These are phyloP conservation scores for Mycena crocata DNA, from an alignment of 768 basidiomycete genomes.

Conservation along the genomic window DNA sequence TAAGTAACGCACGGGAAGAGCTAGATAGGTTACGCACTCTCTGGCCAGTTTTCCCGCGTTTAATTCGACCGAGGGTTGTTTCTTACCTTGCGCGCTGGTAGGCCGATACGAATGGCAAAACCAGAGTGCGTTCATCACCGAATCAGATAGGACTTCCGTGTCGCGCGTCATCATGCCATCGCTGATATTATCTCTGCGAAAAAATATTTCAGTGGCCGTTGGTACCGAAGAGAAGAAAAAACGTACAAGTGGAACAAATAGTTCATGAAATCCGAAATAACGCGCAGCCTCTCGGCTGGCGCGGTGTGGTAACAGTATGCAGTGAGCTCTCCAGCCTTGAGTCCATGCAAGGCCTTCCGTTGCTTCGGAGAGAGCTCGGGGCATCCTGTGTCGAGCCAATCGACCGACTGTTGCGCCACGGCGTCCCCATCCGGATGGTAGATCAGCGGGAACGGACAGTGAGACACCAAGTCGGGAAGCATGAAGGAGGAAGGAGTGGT, in stretches of 20 bases:
- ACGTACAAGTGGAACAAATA: slow-evolving; percentile 66
- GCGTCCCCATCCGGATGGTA: slow-evolving; percentile 60
- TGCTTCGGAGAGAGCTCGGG: slow-evolving; percentile 58
- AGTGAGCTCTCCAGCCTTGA: slow-evolving; percentile 75
- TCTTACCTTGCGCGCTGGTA: slow-evolving; percentile 51
- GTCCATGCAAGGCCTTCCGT: slow-evolving; percentile 61
- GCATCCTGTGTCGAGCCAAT: slow-evolving; percentile 61
- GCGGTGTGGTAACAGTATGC: slow-evolving; percentile 72
- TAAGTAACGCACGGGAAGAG: slow-evolving; percentile 19
- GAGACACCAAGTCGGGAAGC: slow-evolving; percentile 66
- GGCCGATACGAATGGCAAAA: slow-evolving; percentile 65
- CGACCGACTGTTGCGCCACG: slow-evolving; percentile 58
- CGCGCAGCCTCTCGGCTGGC: slow-evolving; percentile 67
- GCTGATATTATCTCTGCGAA: slow-evolving; percentile 74
- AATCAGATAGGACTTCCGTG: slow-evolving; percentile 66
- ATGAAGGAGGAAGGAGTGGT: slow-evolving; percentile 50
- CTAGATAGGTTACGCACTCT: slow-evolving; percentile 61
- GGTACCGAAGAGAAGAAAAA: slow-evolving; percentile 25
- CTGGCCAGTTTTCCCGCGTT: slow-evolving; percentile 73
- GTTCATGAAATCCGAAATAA: slow-evolving; percentile 77
- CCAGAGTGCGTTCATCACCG: slow-evolving; percentile 80
- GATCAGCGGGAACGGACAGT: slow-evolving; percentile 59
- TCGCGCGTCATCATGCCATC: slow-evolving; percentile 81
- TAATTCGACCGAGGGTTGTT: slow-evolving; percentile 54
- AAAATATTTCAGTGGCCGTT: slow-evolving; percentile 26